These are phyloP conservation scores for Trametes gibbosa DNA, from an alignment of 768 basidiomycete genomes.

Conservation along the genomic window DNA sequence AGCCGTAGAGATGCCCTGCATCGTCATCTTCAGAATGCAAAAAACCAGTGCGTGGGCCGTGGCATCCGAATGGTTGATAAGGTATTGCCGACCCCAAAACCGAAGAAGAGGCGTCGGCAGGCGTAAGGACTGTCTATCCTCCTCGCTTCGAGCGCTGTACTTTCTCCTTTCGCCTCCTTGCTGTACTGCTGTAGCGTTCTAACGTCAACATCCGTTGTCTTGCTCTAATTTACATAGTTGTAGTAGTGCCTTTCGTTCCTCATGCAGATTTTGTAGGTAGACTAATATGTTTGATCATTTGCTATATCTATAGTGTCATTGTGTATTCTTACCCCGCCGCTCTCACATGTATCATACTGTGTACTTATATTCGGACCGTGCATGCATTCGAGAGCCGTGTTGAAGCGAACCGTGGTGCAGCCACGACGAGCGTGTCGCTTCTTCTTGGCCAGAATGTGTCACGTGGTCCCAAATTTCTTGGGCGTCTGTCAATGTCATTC, in stretches of 20 bases:
- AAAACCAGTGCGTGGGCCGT: neutral
- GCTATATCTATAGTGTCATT: neutral
- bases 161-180: no score
- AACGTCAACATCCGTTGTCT: no score
- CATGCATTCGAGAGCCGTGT: no score
- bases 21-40: neutral
- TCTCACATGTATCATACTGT: neutral
- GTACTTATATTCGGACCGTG: no score
- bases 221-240: no score
- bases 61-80: neutral
- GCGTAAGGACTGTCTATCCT: neutral
- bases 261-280: neutral
- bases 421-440: no score
- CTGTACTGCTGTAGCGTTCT: no score
- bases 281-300: neutral
- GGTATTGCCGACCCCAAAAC: neutral
- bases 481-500: constrained; percentile 3
- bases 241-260: no score
- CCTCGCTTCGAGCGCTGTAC: no score
- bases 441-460: no score
- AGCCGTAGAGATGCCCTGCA: constrained; percentile 1
- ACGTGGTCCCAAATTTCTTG: constrained; percentile 13
- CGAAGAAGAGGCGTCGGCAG: neutral
- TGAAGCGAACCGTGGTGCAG: no score
- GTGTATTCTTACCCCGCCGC: no score